Base-by-base conservation (phyloP, 225 moss, liverwort and hornwort species). In the Physcomitrium patens region DNA sequence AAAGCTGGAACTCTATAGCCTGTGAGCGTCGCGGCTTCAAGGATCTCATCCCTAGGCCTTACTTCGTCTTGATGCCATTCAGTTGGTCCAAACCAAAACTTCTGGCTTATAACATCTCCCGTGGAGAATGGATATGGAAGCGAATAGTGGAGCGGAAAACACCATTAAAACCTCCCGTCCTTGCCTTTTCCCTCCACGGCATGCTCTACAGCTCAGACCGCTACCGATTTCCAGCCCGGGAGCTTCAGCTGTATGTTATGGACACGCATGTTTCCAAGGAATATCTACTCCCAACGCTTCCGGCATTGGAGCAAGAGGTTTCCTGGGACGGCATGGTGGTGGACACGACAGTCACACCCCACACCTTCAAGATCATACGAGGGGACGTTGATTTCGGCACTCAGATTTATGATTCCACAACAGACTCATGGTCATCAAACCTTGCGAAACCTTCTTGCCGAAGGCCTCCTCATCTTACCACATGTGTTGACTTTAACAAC, bases 241-340 rank as follows among this genome's bases (percentile, higher is more conserved):
- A 74, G 45, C 78, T 82, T 45, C 82, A 82, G 51, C 58, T 82
- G 3, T 78, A 71, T 19, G 75, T 78, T 24, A 75, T 75, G 5
- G 78, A 82, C 49, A 66, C 26, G 27, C 82, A 82, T 26, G 55
- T 67, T 16, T 70, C 61, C 48, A 60, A 71, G 48, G 82, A 82
- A 67, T 75, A 75, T 19, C 3, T 75, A 0, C 78, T 82, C 0
- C 82, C 82, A 14, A 74, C 78, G n/a, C 78, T 82, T 54, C 82
- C 82, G 19, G 68, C 49, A 37, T 14, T 57, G 49, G n/a, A 26
- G 57, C 79, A 76, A 70, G 78, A 78, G 46, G 60, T 66, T 5
- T 76, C 83, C 8, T 83, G 79, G 79, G 56, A 76, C 20, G 79
- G 83, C 73, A 72, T 84, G 72, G 83, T 76, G n/a, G 83, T 84